These are phyloP conservation scores for Senna siamea DNA, from an alignment of 306 rosid genomes.

Conservation along the genomic window DNA sequence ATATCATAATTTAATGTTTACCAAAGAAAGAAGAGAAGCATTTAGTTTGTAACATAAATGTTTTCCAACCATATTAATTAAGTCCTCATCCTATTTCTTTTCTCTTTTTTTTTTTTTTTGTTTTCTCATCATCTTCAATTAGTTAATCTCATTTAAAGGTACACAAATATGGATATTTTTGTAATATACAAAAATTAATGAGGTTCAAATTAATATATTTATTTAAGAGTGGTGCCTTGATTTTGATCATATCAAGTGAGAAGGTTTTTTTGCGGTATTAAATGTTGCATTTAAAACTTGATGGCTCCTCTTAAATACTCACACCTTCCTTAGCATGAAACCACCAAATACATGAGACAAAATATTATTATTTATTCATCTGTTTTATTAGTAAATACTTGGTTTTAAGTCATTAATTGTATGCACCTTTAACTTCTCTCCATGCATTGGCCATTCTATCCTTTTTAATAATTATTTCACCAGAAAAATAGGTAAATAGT, in stretches of 20 bases:
- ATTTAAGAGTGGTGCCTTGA: background rate
- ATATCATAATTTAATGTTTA: conserved; percentile 30
- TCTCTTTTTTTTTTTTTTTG: background rate
- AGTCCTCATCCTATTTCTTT: background rate
- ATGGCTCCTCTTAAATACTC: conserved; percentile 22
- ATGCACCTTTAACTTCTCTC: background rate
- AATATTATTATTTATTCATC: background rate
- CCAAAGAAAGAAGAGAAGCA: conserved; percentile 33
- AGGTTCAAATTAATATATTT: background rate
- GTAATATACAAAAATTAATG: background rate
- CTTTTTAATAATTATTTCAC: background rate
- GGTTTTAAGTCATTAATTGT: background rate
- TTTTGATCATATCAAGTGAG: background rate
- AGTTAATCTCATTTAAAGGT: background rate
- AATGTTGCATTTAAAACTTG: conserved; percentile 28
- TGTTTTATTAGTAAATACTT: conserved; percentile 7
- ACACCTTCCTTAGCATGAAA: conserved; percentile 30
- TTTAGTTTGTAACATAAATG: conserved; percentile 34
- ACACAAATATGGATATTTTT: background rate
- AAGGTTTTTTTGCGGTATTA: conserved; percentile 13
- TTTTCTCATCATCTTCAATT: background rate
- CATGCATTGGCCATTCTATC: background rate
- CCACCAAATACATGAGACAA: background rate
- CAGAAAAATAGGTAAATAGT: background rate
- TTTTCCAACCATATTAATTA: conserved; percentile 30